phyloP scores from a whole-genome alignment of 2,329 filamentous ascomycete genomes.

The Curvularia lunata region DNA sequence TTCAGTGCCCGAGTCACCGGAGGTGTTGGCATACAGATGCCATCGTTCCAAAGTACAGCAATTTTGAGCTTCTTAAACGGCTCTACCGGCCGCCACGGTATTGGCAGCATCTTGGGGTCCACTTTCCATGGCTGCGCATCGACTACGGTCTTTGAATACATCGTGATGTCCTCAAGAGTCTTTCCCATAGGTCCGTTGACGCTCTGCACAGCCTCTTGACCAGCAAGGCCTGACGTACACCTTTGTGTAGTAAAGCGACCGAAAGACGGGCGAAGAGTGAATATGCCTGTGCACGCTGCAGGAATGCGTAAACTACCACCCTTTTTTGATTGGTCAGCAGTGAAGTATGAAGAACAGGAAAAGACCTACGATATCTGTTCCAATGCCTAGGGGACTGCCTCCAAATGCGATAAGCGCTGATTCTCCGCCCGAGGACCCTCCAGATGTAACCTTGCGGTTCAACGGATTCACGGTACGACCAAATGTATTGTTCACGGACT shows the following conservation, averaged over 20 bases:
- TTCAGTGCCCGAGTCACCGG: constrained; percentile 62
- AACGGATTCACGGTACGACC: constrained; percentile 68
- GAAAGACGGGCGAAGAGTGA: constrained; percentile 62
- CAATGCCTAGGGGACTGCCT: constrained; percentile 67
- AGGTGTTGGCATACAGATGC: constrained; percentile 59
- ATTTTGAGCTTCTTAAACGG: constrained; percentile 61
- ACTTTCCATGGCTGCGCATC: constrained; percentile 58
- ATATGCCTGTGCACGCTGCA: constrained; percentile 65
- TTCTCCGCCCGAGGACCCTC: constrained; percentile 72
- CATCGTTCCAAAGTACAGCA: constrained; percentile 62
- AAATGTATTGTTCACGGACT: constrained; percentile 69
- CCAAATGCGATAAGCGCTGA: constrained; percentile 65
- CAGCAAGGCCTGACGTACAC: constrained; percentile 64
- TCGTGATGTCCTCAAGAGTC: constrained; percentile 59
- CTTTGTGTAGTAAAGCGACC: constrained; percentile 66
- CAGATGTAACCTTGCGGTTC: constrained; percentile 65
- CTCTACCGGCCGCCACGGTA: constrained; percentile 59
- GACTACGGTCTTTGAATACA: constrained; percentile 52
- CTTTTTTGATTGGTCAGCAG: constrained; percentile 19
- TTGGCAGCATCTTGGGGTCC: constrained; percentile 60
- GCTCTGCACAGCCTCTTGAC: constrained; percentile 68
- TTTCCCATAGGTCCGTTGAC: constrained; percentile 69
- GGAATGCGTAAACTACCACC: constrained; percentile 63
- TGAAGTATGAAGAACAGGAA: neutral
- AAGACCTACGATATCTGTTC: constrained; percentile 64